Evolutionary conservation across 805 yeast species (phyloP), one percentile per base, ranked within the genome.

Genomic region (Kuraishia ogatae): DNA sequence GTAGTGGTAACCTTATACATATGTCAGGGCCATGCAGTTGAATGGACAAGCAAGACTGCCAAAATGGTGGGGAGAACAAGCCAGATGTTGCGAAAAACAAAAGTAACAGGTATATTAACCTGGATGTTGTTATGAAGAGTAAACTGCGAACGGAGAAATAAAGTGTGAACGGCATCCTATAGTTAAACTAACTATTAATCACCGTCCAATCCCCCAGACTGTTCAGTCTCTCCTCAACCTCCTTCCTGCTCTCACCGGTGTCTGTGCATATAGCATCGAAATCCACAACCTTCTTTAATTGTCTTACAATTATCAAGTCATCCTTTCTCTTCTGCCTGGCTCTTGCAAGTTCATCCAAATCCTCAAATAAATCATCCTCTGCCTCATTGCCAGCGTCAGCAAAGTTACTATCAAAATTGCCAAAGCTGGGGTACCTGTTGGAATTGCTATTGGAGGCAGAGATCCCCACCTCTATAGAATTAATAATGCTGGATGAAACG

Each of bases 221-320:
- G 35, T 71, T 65, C n/a, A 83, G 56, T 2, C 80, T 54, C 1
- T 61, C 62, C 60, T 83, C 86, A 1, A 87, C 80, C 28, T 84
- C 85, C 21, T 65, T 66, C 50, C 82, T 71, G 10, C 87, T 76
- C 62, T 76, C 76, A 51, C 77, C 80, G 61, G 89, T 70, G 56
- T 82, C 86, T 0, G 93, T 88, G 62, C 93, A 85, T 1, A 89
- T 83, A 2, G 80, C 73, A 62, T 86, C 93, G 59, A 84, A 74
- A 58, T 77, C 79, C 53, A 80, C 84, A 23, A 76, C 76, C 21
- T 80, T 78, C 56, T 76, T 75, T 28, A 85, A 60, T 15, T 81
- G 67, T 57, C 75, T 76, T 2, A 80, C 57, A 50, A 83, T 61
- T 13, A 66, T 66, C 3, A 66, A 56, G 55, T 75, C 67, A 43